Evolutionary conservation across 2,329 filamentous ascomycete genomes (phyloP).

Genomic region (Botryotinia calthae): DNA sequence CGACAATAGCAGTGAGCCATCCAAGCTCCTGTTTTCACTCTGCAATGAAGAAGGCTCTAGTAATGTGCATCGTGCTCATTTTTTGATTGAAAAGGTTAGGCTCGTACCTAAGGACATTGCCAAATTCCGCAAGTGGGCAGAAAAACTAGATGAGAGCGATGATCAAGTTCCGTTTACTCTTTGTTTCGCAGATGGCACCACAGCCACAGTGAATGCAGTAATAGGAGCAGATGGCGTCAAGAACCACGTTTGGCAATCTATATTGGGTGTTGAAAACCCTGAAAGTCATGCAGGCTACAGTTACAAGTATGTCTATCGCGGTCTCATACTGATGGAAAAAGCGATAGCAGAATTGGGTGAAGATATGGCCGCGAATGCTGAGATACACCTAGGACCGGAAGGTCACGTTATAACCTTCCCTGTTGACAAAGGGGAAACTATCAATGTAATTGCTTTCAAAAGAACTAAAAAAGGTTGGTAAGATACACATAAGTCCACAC

Average conservation of each 20-base stretch:
- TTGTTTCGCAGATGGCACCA: constrained; percentile 48
- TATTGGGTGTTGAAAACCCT: constrained; percentile 46
- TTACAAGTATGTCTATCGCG: constrained; percentile 60
- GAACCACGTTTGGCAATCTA: constrained; percentile 49
- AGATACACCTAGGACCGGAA: constrained; percentile 49
- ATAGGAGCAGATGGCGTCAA: constrained; percentile 62
- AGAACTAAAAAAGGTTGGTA: constrained; percentile 35
- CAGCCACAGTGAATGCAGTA: too few species aligned
- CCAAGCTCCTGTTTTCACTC: background rate
- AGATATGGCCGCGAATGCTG: constrained; percentile 48
- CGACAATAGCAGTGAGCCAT: background rate
- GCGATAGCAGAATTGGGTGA: constrained; percentile 50
- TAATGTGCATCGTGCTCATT: background rate
- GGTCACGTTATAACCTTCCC: constrained; percentile 62
- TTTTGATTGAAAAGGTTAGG: background rate
- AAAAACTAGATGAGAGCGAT: background rate
- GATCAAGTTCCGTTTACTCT: background rate
- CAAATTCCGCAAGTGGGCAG: background rate
- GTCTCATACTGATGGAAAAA: constrained; percentile 57
- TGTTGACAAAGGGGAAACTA: constrained; percentile 48
- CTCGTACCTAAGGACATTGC: background rate
- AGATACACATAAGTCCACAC: constrained; percentile 40
- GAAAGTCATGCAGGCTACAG: constrained; percentile 44
- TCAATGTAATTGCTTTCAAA: constrained; percentile 48
- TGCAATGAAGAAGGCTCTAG: background rate